phyloP scores from a whole-genome alignment of 768 basidiomycete species.

The Clitopilus hobsonii region DNA sequence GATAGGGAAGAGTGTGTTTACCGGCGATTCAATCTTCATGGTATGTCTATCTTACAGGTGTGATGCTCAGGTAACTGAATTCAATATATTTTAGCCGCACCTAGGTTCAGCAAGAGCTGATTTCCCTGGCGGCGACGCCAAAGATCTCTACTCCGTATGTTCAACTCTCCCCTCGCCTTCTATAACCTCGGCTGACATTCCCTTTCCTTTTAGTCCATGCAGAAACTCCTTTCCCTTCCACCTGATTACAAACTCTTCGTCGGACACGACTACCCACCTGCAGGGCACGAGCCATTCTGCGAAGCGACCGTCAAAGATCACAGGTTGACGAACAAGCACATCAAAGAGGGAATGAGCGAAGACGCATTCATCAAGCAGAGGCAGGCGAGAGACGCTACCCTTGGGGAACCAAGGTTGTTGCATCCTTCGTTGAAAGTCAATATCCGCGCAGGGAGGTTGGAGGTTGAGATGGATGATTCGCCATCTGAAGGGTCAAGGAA shows the following conservation, averaged over 20 bases:
- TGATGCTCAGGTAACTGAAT: background rate
- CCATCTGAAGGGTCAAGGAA: background rate
- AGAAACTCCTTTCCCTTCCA: slow-evolving; percentile 27
- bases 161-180: background rate
- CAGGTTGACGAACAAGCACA: slow-evolving; percentile 21
- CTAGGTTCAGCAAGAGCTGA: slow-evolving; percentile 33
- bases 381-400: slow-evolving; percentile 22
- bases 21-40: slow-evolving; percentile 33
- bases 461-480: background rate
- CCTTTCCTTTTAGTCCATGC: slow-evolving; percentile 24
- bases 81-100: slow-evolving; percentile 21
- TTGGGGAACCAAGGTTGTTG: slow-evolving; percentile 27
- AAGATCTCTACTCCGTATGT: slow-evolving; percentile 25
- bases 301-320: slow-evolving; percentile 30
- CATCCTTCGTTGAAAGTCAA: slow-evolving; percentile 33
- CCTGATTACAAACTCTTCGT: slow-evolving; percentile 27
- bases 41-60: background rate
- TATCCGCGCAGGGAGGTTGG: slow-evolving; percentile 28
- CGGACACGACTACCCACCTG: slow-evolving; percentile 33
- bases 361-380: slow-evolving; percentile 24
- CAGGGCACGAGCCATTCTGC: slow-evolving; percentile 16
- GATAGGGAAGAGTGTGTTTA: slow-evolving; percentile 29
- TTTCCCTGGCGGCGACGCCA: slow-evolving; percentile 32
- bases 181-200: background rate
- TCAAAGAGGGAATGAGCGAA: slow-evolving; percentile 20